phyloP scores from a whole-genome alignment of 495 filamentous ascomycete species.

The Polyplosphaeria fusca region DNA sequence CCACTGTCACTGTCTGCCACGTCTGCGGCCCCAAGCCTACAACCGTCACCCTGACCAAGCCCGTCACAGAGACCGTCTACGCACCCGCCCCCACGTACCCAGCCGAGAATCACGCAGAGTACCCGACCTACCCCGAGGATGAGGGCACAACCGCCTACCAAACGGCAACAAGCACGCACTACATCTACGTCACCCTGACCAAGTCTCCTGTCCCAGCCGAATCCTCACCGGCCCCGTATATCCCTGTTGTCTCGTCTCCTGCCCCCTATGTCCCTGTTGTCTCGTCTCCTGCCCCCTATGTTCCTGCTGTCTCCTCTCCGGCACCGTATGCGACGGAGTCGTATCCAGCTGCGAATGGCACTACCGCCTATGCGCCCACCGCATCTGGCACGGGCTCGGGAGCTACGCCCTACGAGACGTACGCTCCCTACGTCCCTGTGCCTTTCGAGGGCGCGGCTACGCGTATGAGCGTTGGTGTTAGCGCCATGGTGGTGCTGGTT shows the following conservation, averaged over 20 bases:
- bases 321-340: too few species aligned
- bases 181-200: conserved; percentile 1
- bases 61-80: not conserved
- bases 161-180: not conserved
- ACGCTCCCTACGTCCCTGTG: not conserved
- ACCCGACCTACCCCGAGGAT: not conserved
- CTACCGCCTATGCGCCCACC: not conserved
- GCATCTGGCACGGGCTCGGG: too few species aligned
- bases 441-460: conserved; percentile 20
- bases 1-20: conserved; percentile 19
- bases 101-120: not conserved
- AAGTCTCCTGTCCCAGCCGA: not conserved
- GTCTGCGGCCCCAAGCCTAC: conserved; percentile 17
- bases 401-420: not conserved
- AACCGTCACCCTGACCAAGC: conserved; percentile 31
- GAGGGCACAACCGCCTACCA: not conserved
- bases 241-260: not conserved
- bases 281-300: too few species aligned
- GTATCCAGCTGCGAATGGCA: too few species aligned
- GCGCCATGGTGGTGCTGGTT: conserved; percentile 7
- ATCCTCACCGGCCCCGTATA: conserved; percentile 3
- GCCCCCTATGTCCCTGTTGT: too few species aligned
- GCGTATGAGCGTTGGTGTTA: conserved; percentile 7
- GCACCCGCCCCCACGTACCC: not conserved
- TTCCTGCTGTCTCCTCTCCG: too few species aligned